Conservation (phyloP, 2,329 filamentous ascomycete genomes). For the Corinectria fuckeliana region DNA sequence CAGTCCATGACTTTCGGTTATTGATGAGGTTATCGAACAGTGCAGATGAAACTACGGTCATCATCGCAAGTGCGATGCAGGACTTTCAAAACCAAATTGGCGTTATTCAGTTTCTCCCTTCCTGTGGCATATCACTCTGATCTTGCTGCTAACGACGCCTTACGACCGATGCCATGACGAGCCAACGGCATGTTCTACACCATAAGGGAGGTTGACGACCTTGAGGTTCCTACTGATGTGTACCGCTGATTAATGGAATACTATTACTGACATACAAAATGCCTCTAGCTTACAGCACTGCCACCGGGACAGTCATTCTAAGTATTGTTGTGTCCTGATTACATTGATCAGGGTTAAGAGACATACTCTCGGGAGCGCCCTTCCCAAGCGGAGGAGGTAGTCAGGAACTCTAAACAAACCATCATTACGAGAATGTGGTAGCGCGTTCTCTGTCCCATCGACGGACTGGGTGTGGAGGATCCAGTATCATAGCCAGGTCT, state of each 20-base stretch:
- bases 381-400: not conserved
- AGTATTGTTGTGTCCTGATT: not conserved
- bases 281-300: not conserved
- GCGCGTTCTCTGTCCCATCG: conserved; percentile 5
- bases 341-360: not conserved
- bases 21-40: not conserved
- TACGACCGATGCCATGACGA: not conserved
- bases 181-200: not conserved
- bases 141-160: not conserved
- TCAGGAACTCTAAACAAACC: not conserved
- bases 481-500: not conserved
- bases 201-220: not conserved
- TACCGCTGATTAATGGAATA: not conserved
- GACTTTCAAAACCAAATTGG: too few relatives aligned
- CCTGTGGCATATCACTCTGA: not conserved
- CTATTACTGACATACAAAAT: not conserved
- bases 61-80: not conserved
- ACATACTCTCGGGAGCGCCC: not conserved
- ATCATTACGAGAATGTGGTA: not conserved
- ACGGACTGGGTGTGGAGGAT: not conserved
- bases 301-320: not conserved
- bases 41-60: too few relatives aligned
- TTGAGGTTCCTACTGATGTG: not conserved
- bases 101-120: too few relatives aligned
- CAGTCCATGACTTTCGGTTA: too few relatives aligned